Conservation (phyloP, 106 monocot genomes). For the Allium sativum region DNA sequence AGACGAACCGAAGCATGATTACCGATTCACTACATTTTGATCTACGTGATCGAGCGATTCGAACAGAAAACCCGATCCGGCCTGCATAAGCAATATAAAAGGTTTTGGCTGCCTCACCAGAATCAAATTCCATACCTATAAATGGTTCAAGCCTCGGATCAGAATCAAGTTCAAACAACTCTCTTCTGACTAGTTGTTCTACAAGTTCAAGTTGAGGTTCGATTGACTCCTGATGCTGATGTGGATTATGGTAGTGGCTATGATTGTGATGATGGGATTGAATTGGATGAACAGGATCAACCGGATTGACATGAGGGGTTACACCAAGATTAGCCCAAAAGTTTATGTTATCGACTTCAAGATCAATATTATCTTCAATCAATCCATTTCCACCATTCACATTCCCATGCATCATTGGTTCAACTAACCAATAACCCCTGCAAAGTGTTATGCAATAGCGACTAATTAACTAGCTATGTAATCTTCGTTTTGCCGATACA, state of each 20-base stretch:
- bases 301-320: constrained; percentile 41
- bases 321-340: constrained; percentile 59
- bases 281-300: constrained; percentile 14
- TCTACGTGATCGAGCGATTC: constrained; percentile 52
- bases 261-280: constrained; percentile 14
- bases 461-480: not conserved
- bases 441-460: not conserved
- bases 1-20: constrained; percentile 72
- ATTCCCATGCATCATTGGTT: constrained; percentile 26
- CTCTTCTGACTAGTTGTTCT: constrained; percentile 31
- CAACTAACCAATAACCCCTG: not conserved
- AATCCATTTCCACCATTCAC: constrained; percentile 26
- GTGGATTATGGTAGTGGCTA: constrained; percentile 9
- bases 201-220: constrained; percentile 20
- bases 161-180: constrained; percentile 38
- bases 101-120: constrained; percentile 65
- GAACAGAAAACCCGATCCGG: constrained; percentile 54
- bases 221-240: constrained; percentile 11
- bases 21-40: constrained; percentile 64
- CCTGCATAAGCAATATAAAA: constrained; percentile 78
- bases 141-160: constrained; percentile 52
- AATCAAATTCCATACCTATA: constrained; percentile 72
- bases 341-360: constrained; percentile 59
- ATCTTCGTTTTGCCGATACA: too few species aligned
- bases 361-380: constrained; percentile 37